Evolutionary conservation across 2,329 filamentous ascomycete genomes (phyloP).

Genomic region (Monilinia vaccinii-corymbosi): DNA sequence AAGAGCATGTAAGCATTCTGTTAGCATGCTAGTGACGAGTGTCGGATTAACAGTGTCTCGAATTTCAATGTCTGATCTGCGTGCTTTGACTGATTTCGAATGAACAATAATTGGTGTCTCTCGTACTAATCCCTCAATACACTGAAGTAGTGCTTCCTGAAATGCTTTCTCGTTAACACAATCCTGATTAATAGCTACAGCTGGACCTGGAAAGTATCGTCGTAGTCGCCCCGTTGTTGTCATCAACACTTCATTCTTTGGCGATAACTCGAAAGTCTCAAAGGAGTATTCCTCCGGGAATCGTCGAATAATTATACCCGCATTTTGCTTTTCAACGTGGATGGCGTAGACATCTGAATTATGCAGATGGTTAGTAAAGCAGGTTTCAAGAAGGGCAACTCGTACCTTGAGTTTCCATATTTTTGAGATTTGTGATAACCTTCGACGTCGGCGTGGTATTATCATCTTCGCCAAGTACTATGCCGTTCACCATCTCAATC

Average conservation of each 20-base stretch:
- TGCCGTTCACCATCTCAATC: not conserved
- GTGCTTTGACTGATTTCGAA: conserved; percentile 17
- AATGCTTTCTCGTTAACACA: conserved; percentile 14
- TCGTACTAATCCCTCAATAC: conserved; percentile 12
- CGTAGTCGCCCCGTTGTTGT: conserved; percentile 32
- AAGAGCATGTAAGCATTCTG: conserved; percentile 34
- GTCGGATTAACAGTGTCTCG: conserved; percentile 41
- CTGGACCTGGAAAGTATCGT: conserved; percentile 37
- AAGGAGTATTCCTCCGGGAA: conserved; percentile 15
- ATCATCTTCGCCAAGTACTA: not conserved
- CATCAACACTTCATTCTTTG: conserved; percentile 33
- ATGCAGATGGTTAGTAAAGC: not conserved
- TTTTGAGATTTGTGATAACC: not conserved
- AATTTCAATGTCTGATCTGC: conserved; percentile 33
- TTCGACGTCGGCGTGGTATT: not conserved
- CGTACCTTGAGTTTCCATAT: not conserved
- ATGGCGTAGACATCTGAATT: conserved; percentile 29
- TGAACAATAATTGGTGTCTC: conserved; percentile 10
- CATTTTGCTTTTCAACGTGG: conserved; percentile 38
- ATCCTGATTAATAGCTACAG: conserved; percentile 8
- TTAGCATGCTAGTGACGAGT: conserved; percentile 43
- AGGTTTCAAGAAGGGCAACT: rapidly evolving
- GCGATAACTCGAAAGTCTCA: conserved; percentile 40
- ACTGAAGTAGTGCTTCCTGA: conserved; percentile 11
- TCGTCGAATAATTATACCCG: conserved; percentile 35